Evolutionary conservation across 1,284 basidiomycete genomes (phyloP).

Genomic region (Somion occarium): DNA sequence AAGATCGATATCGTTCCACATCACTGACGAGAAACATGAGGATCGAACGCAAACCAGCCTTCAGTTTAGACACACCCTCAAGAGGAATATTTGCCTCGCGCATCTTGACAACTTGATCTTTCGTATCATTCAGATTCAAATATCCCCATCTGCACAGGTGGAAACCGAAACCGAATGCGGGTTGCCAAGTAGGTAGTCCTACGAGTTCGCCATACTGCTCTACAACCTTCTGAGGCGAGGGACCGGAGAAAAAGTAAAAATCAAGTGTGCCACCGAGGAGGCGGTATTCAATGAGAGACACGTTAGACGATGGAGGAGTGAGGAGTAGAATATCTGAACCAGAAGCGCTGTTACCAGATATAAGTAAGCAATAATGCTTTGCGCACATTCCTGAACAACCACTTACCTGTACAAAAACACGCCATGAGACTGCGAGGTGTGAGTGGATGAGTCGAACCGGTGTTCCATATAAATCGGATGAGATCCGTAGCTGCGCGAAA

Average conservation of each 20-base stretch:
- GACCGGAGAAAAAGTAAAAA: conserved; percentile 66
- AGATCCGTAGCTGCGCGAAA: conserved; percentile 55
- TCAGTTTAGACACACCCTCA: conserved; percentile 47
- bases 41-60: too few relatives aligned
- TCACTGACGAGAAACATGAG: conserved; percentile 34
- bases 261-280: conserved; percentile 57
- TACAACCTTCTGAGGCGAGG: conserved; percentile 53
- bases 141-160: conserved; percentile 58
- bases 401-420: conserved; percentile 61
- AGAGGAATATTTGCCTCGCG: conserved; percentile 58
- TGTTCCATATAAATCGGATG: conserved; percentile 70
- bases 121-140: conserved; percentile 29
- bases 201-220: conserved; percentile 62
- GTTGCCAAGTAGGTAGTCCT: conserved; percentile 64
- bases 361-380: conserved; percentile 7
- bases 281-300: conserved; percentile 61
- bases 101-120: conserved; percentile 52
- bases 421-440: conserved; percentile 56
- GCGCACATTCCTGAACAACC: too few relatives aligned
- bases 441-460: conserved; percentile 44
- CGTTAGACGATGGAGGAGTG: conserved; percentile 42
- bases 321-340: conserved; percentile 63
- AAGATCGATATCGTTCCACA: conserved; percentile 78
- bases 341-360: conserved; percentile 35
- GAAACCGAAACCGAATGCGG: conserved; percentile 67